Percentiles rank a stretch among this genome's conserved stretches.
Evolutionary conservation across 805 yeast species (phyloP).

Genomic region (Saccharomycopsis sp.): DNA sequence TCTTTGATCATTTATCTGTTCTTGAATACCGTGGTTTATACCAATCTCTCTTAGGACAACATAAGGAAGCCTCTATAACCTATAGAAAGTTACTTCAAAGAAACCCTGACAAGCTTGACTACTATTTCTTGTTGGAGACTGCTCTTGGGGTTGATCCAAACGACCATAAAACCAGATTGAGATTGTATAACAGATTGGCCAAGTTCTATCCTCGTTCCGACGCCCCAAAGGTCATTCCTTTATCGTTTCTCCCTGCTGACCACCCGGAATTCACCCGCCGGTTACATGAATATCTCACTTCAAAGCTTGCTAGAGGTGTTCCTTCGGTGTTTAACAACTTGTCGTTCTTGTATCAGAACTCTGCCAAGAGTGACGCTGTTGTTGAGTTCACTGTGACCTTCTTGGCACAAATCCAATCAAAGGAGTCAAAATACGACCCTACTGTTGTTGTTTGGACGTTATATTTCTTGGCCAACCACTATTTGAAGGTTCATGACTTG

Average conservation of each 20-base stretch:
- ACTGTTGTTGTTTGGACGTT: constrained; percentile 54
- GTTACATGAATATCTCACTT: constrained; percentile 47
- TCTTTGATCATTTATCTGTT: constrained; percentile 53
- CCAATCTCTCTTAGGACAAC: constrained; percentile 48
- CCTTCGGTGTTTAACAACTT: constrained; percentile 87
- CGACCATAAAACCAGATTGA: constrained; percentile 44
- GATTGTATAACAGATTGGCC: constrained; percentile 59
- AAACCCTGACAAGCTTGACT: constrained; percentile 72
- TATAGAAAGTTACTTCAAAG: constrained; percentile 70
- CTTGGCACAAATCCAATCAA: constrained; percentile 25
- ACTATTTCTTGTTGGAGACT: constrained; percentile 61
- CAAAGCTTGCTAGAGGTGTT: constrained; percentile 69
- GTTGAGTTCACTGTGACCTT: constrained; percentile 55
- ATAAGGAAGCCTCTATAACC: constrained; percentile 58
- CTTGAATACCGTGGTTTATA: constrained; percentile 64
- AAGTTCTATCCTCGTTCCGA: constrained; percentile 78
- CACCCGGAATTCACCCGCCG: constrained; percentile 40
- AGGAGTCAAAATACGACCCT: constrained; percentile 29
- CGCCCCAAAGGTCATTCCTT: constrained; percentile 71
- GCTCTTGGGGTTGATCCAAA: constrained; percentile 47
- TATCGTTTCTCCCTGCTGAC: constrained; percentile 58
- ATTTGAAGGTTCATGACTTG: constrained; percentile 48
- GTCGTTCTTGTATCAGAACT: constrained; percentile 63
- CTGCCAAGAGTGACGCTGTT: constrained; percentile 30
- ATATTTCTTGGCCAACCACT: constrained; percentile 76